These are phyloP conservation scores for Asterochloris erici DNA, from an alignment of 139 green algal genomes.

Conservation along the genomic window DNA sequence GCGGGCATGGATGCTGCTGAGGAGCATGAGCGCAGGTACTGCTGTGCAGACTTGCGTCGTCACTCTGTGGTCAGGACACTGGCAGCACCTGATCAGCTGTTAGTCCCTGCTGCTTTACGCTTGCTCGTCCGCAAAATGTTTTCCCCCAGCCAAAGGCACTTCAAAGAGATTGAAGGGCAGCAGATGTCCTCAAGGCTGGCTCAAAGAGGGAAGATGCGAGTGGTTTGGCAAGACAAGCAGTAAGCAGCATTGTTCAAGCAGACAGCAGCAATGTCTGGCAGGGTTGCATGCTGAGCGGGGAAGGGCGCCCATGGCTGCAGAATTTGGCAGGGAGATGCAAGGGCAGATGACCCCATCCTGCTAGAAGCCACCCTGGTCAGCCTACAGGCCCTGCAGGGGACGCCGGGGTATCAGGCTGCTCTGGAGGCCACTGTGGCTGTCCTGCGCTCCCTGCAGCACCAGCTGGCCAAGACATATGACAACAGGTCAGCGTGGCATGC, in stretches of 20 bases:
- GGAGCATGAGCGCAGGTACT: conserved; percentile 8
- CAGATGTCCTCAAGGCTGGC: neutral
- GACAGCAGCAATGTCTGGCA: neutral
- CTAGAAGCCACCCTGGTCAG: conserved; percentile 35
- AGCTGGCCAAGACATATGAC: conserved; percentile 25
- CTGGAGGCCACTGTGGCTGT: neutral
- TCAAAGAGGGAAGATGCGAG: neutral
- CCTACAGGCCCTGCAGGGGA: conserved; percentile 25
- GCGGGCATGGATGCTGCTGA: conserved; percentile 1
- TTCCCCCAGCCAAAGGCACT: neutral
- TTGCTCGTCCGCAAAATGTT: neutral
- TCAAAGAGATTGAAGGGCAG: neutral
- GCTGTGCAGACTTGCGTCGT: neutral
- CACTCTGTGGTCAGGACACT: neutral
- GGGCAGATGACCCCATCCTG: conserved; percentile 21
- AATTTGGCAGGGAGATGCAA: neutral
- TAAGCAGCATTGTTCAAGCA: neutral
- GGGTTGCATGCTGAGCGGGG: neutral
- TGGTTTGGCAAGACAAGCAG: neutral
- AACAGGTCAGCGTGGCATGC: conserved; percentile 18
- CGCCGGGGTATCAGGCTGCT: conserved; percentile 5
- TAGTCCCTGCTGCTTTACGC: neutral
- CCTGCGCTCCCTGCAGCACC: neutral
- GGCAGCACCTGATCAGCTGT: neutral
- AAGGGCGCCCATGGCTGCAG: neutral